Conservation (phyloP, 805 yeast genomes). For the Cyberlindnera misumaiensis region DNA sequence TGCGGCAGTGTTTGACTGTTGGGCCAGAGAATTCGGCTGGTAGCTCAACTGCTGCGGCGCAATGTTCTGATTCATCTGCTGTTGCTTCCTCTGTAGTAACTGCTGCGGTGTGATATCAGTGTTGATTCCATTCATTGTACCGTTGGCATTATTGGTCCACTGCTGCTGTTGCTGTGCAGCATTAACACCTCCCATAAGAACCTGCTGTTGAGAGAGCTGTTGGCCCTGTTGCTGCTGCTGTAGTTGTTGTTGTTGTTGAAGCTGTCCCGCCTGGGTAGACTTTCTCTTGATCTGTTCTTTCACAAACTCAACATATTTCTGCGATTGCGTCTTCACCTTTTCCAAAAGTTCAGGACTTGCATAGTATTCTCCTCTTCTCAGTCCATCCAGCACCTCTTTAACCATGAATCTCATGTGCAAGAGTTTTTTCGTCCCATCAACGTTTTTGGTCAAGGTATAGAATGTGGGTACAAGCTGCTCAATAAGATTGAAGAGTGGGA, state of each 20-base stretch:
- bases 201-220: slow-evolving; percentile 3
- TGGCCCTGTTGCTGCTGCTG: slow-evolving; percentile 18
- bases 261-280: slow-evolving; percentile 25
- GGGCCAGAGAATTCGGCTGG: slow-evolving; percentile 5
- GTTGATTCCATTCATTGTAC: slow-evolving; percentile 9
- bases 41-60: slow-evolving; percentile 21
- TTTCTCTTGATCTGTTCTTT: slow-evolving; percentile 47
- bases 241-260: slow-evolving; percentile 25
- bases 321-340: slow-evolving; percentile 64
- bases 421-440: slow-evolving; percentile 67
- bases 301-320: slow-evolving; percentile 68
- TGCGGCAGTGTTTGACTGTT: neutral
- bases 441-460: slow-evolving; percentile 66
- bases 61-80: slow-evolving; percentile 13
- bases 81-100: slow-evolving; percentile 24
- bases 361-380: slow-evolving; percentile 56
- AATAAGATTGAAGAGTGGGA: slow-evolving; percentile 50
- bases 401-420: slow-evolving; percentile 76
- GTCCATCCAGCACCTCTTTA: slow-evolving; percentile 63
- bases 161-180: slow-evolving; percentile 2
- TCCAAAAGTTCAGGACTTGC: slow-evolving; percentile 70
- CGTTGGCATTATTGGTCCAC: slow-evolving; percentile 13
- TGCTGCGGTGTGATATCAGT: slow-evolving; percentile 25
- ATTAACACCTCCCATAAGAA: neutral
- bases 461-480: slow-evolving; percentile 77